A percentile compares a stretch with the other conserved stretches of the same genome.
These are phyloP conservation scores for Ganoderma sinense DNA, from an alignment of 1,284 basidiomycete genomes.

Conservation along the genomic window DNA sequence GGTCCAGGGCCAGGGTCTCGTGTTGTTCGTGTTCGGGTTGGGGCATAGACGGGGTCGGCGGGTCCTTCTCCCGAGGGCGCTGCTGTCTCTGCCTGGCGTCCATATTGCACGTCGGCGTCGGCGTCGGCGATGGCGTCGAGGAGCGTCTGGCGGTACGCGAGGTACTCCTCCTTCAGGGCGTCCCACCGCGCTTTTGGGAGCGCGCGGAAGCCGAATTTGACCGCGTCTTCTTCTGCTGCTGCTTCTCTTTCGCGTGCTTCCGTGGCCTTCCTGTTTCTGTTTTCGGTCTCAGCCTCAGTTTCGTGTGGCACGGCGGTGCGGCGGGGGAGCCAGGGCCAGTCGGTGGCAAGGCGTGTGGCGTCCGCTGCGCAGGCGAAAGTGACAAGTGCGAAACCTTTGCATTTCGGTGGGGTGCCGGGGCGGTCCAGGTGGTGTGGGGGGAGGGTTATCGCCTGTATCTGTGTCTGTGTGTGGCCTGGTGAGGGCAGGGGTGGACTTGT, in stretches of 20 bases:
- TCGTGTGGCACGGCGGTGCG: slow-evolving; percentile 9
- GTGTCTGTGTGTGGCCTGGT: slow-evolving; percentile 17
- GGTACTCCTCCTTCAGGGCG: slow-evolving; percentile 66
- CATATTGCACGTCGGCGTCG: not conserved
- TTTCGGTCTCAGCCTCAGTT: no score
- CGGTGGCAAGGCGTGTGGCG: slow-evolving; percentile 48
- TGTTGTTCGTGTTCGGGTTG: not conserved
- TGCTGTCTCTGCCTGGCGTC: not conserved
- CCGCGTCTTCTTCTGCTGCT: slow-evolving; percentile 47
- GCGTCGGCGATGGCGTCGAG: slow-evolving; percentile 48
- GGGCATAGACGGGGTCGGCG: not conserved
- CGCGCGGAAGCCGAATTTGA: slow-evolving; percentile 64
- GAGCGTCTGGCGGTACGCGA: slow-evolving; percentile 60
- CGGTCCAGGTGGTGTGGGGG: slow-evolving; percentile 69
- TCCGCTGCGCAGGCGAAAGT: slow-evolving; percentile 52
- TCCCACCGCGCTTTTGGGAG: slow-evolving; percentile 68
- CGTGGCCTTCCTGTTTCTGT: not conserved
- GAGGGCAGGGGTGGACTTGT: slow-evolving; percentile 6
- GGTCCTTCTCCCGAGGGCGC: not conserved
- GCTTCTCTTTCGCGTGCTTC: not conserved
- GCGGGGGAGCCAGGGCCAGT: slow-evolving; percentile 66
- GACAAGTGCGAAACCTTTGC: slow-evolving; percentile 78
- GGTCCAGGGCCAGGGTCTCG: not conserved
- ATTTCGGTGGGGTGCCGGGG: slow-evolving; percentile 56
- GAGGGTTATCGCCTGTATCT: slow-evolving; percentile 60